Percentiles rank a stretch among this genome's conserved stretches.
phyloP scores from a whole-genome alignment of 1,139 yeast genomes.

The Nakaseomyces bracarensis region DNA sequence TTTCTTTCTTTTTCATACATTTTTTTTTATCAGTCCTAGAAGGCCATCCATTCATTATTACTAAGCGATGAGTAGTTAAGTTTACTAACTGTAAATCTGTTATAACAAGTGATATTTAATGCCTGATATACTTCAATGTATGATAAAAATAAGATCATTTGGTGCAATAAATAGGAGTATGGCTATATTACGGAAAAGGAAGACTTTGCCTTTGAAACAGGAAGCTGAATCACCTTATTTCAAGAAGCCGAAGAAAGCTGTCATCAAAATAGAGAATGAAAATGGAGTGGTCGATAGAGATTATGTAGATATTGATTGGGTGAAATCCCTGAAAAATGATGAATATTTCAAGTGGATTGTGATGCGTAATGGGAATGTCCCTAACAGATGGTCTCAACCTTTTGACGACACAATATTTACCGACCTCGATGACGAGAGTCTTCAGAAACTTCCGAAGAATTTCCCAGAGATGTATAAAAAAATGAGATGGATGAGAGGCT shows the following conservation, averaged over 20 bases:
- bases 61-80: not conserved
- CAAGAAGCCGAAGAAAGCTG: not conserved
- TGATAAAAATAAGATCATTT: not conserved
- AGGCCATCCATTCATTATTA: too few species aligned
- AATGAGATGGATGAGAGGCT: slow-evolving; percentile 44
- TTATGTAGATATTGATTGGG: slow-evolving; percentile 21
- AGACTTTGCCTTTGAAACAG: not conserved
- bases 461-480: slow-evolving; percentile 31
- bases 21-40: not conserved
- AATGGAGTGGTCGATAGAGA: not conserved
- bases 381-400: slow-evolving; percentile 22
- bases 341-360: slow-evolving; percentile 26
- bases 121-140: not conserved
- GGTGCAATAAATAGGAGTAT: not conserved
- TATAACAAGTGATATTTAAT: too few species aligned
- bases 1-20: not conserved
- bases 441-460: slow-evolving; percentile 34
- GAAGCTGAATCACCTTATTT: not conserved
- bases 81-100: not conserved
- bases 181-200: slow-evolving; percentile 4
- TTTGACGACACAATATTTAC: slow-evolving; percentile 11
- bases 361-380: slow-evolving; percentile 22
- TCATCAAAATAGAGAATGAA: not conserved
- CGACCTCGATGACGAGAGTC: slow-evolving; percentile 9
- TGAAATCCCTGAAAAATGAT: slow-evolving; percentile 22